These are phyloP conservation scores for Chaetoceros muelleri DNA, from an alignment of 108 stramenopile species.

Conservation along the genomic window DNA sequence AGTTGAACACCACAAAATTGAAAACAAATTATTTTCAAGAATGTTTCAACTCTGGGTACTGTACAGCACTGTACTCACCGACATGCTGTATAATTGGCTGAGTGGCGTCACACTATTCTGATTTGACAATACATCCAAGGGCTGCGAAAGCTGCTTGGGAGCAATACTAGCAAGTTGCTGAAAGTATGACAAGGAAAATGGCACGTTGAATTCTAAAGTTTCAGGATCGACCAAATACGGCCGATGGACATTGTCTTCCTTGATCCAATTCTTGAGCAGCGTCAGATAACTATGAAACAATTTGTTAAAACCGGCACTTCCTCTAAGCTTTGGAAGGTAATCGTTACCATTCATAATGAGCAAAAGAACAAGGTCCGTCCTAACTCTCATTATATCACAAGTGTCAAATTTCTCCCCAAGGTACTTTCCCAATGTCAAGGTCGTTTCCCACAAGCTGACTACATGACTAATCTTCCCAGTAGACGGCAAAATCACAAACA, in stretches of 20 bases:
- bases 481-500: slow-evolving; percentile 59
- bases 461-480: slow-evolving; percentile 16
- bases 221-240: slow-evolving; percentile 61
- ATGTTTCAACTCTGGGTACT: too few relatives aligned
- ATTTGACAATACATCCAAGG: not conserved
- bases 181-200: slow-evolving; percentile 57
- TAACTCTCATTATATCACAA: slow-evolving; percentile 26
- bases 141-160: not conserved
- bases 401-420: slow-evolving; percentile 11
- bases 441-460: slow-evolving; percentile 63
- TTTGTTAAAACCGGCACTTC: slow-evolving; percentile 35
- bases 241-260: slow-evolving; percentile 8
- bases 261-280: slow-evolving; percentile 15
- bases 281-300: slow-evolving; percentile 33
- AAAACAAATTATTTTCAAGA: too few relatives aligned
- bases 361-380: slow-evolving; percentile 65
- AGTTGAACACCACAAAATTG: not conserved
- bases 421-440: slow-evolving; percentile 27
- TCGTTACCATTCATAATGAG: slow-evolving; percentile 87
- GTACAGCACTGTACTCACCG: not conserved
- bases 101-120: not conserved
- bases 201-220: slow-evolving; percentile 46
- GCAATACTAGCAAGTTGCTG: slow-evolving; percentile 14
- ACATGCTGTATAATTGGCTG: not conserved
- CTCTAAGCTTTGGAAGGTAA: slow-evolving; percentile 70